Conservation (phyloP, 768 basidiomycete species). For the Rhizopogon vesiculosus region DNA sequence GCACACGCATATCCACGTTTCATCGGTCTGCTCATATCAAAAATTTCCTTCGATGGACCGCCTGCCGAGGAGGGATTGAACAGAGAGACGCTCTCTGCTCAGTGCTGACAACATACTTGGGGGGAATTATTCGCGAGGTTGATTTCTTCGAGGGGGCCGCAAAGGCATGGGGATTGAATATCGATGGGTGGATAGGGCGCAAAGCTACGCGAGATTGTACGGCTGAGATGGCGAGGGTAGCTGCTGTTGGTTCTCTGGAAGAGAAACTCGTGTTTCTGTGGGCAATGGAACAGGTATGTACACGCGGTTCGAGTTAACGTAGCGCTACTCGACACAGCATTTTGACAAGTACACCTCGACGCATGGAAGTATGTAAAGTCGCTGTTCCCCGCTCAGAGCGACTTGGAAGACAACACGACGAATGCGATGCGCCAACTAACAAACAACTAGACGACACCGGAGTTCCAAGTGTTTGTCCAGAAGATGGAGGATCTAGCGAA, state of each 20-base stretch:
- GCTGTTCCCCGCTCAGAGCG: constrained; percentile 1
- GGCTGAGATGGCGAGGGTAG: constrained; percentile 61
- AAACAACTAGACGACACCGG: constrained; percentile 55
- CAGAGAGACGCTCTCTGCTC: constrained; percentile 35
- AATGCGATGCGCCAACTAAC: constrained; percentile 45
- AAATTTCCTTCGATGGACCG: constrained; percentile 40
- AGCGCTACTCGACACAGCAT: not conserved
- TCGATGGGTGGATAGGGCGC: constrained; percentile 46
- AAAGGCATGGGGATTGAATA: constrained; percentile 36
- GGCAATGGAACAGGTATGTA: constrained; percentile 70
- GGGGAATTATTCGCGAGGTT: constrained; percentile 55
- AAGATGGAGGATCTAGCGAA: constrained; percentile 46
- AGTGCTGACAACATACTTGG: constrained; percentile 49
- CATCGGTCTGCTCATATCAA: constrained; percentile 59
- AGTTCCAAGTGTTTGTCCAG: constrained; percentile 51
- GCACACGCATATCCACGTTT: constrained; percentile 71
- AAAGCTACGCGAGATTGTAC: constrained; percentile 67
- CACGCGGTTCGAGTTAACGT: not conserved
- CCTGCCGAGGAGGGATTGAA: constrained; percentile 4
- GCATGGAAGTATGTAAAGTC: constrained; percentile 54
- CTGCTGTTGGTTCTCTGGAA: constrained; percentile 39
- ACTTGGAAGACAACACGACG: constrained; percentile 10
- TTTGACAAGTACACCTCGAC: constrained; percentile 57
- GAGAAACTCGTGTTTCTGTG: constrained; percentile 72
- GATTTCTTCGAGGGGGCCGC: constrained; percentile 58